Evolutionary conservation across 2,329 filamentous ascomycete genomes (phyloP).

Genomic region (Alternaria viburni): DNA sequence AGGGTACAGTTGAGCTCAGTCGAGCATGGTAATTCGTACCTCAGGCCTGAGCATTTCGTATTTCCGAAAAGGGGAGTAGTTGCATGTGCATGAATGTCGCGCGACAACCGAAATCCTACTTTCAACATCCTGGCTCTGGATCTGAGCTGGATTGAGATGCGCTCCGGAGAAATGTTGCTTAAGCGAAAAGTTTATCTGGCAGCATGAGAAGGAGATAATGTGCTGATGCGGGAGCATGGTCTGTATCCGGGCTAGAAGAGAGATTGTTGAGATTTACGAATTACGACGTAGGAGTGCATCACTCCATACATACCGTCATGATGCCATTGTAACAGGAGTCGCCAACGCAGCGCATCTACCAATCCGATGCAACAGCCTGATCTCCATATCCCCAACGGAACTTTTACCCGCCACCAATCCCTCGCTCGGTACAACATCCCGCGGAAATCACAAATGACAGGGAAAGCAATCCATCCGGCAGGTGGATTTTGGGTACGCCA

Average conservation of each 20-base stretch:
- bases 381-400: background rate
- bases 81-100: too few species aligned
- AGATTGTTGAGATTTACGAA: background rate
- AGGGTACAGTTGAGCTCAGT: background rate
- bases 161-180: background rate
- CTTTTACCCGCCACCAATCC: background rate
- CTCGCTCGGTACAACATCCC: background rate
- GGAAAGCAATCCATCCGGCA: background rate
- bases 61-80: background rate
- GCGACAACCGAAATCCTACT: background rate
- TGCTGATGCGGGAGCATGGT: background rate
- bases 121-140: background rate
- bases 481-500: background rate
- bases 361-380: background rate
- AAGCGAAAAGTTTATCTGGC: background rate
- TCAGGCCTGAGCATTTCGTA: background rate
- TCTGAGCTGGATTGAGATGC: background rate
- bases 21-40: too few species aligned
- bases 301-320: accelerated
- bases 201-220: background rate
- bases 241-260: background rate
- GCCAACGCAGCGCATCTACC: background rate
- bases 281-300: background rate
- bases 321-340: background rate
- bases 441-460: background rate